Evolutionary conservation across 257 asterid species (phyloP), one percentile per base, ranked within the genome.

Genomic region (Cinchona pubescens): DNA sequence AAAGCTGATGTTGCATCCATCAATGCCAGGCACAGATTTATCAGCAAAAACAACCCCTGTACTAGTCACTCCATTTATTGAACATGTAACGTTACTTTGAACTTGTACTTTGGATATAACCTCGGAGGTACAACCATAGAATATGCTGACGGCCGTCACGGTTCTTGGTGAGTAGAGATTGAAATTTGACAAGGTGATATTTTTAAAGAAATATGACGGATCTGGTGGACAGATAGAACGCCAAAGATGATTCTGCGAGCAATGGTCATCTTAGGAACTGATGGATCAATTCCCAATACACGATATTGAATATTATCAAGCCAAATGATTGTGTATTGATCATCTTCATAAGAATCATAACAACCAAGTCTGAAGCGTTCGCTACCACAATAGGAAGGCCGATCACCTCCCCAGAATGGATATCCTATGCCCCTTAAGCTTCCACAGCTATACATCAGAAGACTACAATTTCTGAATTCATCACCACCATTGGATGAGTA

Each of bases 121-220:
- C 70, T 59, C 75, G 32, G 71, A 49, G 18, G 35, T 68, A 58
- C 75, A 69, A 21, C 75, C 75, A 30, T 76, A 76, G 80, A 42
- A 70, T 32, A 69, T 69, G 34, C 62, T 63, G 7, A 77, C 56
- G 21, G 25, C 35, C 46, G 48, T 35, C 10, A 35, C 27, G 0
- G 23, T 35, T 30, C 23, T 34, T 9, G 16, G 14, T 14, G 40
- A 42, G 13, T 37, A 23, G 30, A 18, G 15, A 15, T 25, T 46
- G 3, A 30, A 42, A 10, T 18, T 43, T 10, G 32, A n/a, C 29
- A n/a, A 23, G 37, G 58, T 76, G 67, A 42, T 6, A 38, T 56
- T 29, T 23, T 53, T 2, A 65, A 40, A 38, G 74, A 40, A 34
- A 27, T 23, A 11, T 46, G 63, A n/a, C n/a, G n/a, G n/a, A 27